Percentiles rank a stretch among this genome's conserved stretches.
Conservation (phyloP, 129 eudicot genomes). For the Artemisia annua region DNA sequence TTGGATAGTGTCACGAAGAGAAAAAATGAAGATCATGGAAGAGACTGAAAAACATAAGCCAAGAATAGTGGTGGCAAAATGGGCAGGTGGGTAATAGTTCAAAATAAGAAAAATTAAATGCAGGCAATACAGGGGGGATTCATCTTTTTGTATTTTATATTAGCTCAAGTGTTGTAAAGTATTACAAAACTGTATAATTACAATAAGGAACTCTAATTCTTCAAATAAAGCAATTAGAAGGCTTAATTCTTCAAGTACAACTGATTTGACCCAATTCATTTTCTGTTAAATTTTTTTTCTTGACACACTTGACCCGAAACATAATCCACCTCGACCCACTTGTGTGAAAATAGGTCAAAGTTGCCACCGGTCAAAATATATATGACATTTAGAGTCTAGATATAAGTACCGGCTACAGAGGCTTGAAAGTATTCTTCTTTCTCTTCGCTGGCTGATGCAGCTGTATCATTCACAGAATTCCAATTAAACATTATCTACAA, state of each 20-base stretch:
- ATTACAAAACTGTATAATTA: neutral
- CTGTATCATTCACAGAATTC: constrained; percentile 40
- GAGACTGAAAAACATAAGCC: constrained; percentile 9
- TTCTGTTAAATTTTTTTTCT: neutral
- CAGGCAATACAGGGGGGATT: neutral
- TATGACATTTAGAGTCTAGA: constrained; percentile 12
- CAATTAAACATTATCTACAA: constrained; percentile 8
- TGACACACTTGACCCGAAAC: neutral
- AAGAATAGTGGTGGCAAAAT: constrained; percentile 13
- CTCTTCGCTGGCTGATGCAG: constrained; percentile 83
- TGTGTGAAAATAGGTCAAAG: constrained; percentile 11
- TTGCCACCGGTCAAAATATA: constrained; percentile 19
- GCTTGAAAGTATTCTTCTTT: constrained; percentile 76
- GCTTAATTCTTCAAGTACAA: neutral
- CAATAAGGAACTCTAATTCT: neutral
- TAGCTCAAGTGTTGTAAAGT: neutral
- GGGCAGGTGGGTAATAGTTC: neutral
- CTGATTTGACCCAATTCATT: neutral
- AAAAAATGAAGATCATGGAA: constrained; percentile 21
- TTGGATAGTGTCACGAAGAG: constrained; percentile 21
- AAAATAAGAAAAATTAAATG: neutral
- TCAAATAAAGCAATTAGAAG: neutral
- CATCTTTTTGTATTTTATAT: neutral
- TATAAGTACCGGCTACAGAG: constrained; percentile 61
- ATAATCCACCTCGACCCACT: constrained; percentile 2